These are phyloP conservation scores for Withania somnifera DNA, from an alignment of 305 asterid species.

Conservation along the genomic window DNA sequence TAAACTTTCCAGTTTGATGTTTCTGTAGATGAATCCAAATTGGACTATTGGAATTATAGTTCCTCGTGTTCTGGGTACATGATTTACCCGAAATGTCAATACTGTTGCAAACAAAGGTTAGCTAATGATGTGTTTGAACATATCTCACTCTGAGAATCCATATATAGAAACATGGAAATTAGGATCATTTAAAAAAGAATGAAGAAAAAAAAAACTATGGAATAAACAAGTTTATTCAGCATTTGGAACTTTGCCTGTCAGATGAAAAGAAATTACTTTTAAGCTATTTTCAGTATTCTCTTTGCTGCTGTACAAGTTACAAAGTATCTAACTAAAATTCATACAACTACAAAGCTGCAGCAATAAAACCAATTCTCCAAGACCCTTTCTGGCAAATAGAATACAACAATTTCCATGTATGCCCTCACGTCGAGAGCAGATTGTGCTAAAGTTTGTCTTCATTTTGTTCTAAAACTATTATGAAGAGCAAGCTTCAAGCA, in stretches of 20 bases:
- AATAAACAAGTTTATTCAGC: not conserved
- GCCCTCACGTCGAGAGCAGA: not conserved
- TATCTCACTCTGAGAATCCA: not conserved
- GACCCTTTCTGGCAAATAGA: not conserved
- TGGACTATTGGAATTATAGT: not conserved
- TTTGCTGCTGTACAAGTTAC: conserved; percentile 4
- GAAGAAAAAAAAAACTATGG: not conserved
- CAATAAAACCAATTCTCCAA: not conserved
- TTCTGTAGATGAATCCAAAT: not conserved
- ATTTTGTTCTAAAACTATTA: not conserved
- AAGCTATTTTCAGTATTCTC: not conserved
- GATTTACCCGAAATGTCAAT: not conserved
- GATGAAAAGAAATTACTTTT: not conserved
- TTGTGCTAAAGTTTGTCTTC: not conserved
- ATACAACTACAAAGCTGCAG: not conserved
- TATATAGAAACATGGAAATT: not conserved
- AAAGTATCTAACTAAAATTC: not conserved
- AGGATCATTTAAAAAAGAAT: not conserved
- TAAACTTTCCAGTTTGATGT: not conserved
- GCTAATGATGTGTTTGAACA: not conserved
- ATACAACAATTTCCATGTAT: not conserved
- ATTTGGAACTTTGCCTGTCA: not conserved
- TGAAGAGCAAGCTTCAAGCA: conserved; percentile 70
- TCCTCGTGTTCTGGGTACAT: not conserved
- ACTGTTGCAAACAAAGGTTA: not conserved